These are phyloP conservation scores for Blumeria hordei DNA, from an alignment of 2,329 filamentous ascomycete genomes.

Conservation along the genomic window DNA sequence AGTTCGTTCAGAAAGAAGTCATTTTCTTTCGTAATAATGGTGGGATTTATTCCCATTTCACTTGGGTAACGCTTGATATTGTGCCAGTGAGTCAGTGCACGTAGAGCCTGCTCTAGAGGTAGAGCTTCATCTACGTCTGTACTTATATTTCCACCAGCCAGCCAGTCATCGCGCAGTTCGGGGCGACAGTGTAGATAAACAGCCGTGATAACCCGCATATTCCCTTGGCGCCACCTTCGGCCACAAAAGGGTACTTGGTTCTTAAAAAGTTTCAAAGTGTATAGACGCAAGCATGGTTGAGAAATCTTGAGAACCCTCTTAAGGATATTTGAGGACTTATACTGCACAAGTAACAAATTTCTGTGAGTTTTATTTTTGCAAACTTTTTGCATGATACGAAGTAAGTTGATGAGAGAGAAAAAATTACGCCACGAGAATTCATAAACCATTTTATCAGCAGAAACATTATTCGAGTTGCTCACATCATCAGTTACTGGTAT, in stretches of 20 bases:
- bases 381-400: conserved; percentile 92
- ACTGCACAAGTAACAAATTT: conserved; percentile 78
- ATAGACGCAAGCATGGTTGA: conserved; percentile 65
- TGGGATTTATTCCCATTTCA: conserved; percentile 32
- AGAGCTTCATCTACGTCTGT: conserved; percentile 82
- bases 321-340: conserved; percentile 82
- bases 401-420: conserved; percentile 82
- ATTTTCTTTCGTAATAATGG: conserved; percentile 43
- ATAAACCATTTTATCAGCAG: conserved; percentile 57
- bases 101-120: conserved; percentile 71
- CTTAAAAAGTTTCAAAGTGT: conserved; percentile 96
- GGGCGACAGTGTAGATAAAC: conserved; percentile 87
- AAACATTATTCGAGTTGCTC: conserved; percentile 40
- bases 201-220: conserved; percentile 96
- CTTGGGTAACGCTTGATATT: conserved; percentile 67
- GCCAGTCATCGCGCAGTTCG: conserved; percentile 85
- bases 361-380: conserved; percentile 90
- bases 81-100: conserved; percentile 83
- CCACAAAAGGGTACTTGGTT: conserved; percentile 96
- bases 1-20: conserved; percentile 62
- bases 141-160: conserved; percentile 75
- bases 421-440: conserved; percentile 86
- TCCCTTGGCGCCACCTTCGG: conserved; percentile 89
- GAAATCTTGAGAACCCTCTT: conserved; percentile 81
- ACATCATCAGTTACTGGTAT: conserved; percentile 57